phyloP scores from a whole-genome alignment of 805 yeast species.

The Yueomyces sinensis region DNA sequence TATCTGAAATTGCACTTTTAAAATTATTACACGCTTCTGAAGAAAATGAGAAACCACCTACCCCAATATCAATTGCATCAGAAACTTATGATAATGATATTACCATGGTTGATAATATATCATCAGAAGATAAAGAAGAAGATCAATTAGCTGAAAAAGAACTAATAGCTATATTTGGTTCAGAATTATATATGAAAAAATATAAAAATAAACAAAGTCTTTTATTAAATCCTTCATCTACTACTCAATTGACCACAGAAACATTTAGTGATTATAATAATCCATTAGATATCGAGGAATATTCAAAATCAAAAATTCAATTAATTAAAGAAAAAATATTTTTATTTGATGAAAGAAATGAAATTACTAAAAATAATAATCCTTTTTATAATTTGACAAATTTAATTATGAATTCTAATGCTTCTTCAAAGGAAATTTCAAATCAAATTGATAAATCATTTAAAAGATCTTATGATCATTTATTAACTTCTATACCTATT shows the following conservation, averaged over 20 bases:
- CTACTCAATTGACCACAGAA: neutral
- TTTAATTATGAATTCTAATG: slow-evolving; percentile 3
- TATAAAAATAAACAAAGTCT: neutral
- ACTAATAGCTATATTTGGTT: slow-evolving; percentile 5
- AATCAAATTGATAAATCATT: slow-evolving; percentile 4
- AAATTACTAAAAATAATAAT: slow-evolving; percentile 11
- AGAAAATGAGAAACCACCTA: neutral
- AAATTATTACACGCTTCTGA: slow-evolving; percentile 6
- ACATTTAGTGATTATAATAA: slow-evolving; percentile 6
- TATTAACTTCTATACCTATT: slow-evolving; percentile 8
- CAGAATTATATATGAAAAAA: slow-evolving; percentile 1
- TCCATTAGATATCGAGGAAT: slow-evolving; percentile 42
- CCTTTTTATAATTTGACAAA: slow-evolving; percentile 17
- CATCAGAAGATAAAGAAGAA: slow-evolving; percentile 1
- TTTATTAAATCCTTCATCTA: slow-evolving; percentile 2
- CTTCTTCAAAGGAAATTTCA: slow-evolving; percentile 3
- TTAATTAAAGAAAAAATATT: slow-evolving; percentile 24
- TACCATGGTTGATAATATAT: neutral
- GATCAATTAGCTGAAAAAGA: slow-evolving; percentile 6
- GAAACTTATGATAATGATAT: neutral
- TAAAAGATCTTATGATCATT: slow-evolving; percentile 8
- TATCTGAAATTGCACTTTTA: slow-evolving; percentile 64
- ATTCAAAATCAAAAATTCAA: slow-evolving; percentile 36
- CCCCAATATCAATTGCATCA: neutral
- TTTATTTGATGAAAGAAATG: slow-evolving; percentile 14